These are phyloP conservation scores for Fusarium aywerte DNA, from an alignment of 2,329 filamentous ascomycete species.

Conservation along the genomic window DNA sequence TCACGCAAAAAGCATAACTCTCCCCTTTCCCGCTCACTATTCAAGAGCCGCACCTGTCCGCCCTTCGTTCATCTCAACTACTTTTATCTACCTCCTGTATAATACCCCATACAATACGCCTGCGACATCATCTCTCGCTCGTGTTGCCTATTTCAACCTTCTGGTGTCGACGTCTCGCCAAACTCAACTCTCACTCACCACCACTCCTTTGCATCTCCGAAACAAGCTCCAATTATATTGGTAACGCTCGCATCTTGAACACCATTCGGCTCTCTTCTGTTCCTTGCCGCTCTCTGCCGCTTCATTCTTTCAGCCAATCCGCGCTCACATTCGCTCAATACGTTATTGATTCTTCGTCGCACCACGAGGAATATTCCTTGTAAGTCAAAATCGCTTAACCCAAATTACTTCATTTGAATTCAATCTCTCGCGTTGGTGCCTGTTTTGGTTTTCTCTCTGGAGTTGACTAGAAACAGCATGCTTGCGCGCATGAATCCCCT, in stretches of 20 bases:
- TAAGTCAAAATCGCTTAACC: conserved; percentile 52
- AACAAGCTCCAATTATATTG: conserved; percentile 51
- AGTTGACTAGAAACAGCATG: conserved; percentile 1
- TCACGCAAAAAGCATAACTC: conserved; percentile 41
- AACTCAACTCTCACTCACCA: conserved; percentile 40
- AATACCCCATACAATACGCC: conserved; percentile 34
- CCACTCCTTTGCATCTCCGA: conserved; percentile 45
- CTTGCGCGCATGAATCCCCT: not conserved
- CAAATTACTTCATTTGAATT: conserved; percentile 13
- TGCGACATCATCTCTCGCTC: conserved; percentile 49
- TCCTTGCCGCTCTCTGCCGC: conserved; percentile 34
- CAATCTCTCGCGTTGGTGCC: conserved; percentile 13
- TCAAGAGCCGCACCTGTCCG: conserved; percentile 42
- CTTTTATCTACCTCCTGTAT: not conserved
- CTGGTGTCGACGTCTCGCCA: conserved; percentile 49
- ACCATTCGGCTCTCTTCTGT: conserved; percentile 49
- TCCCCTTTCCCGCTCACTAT: conserved; percentile 30
- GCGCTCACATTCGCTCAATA: conserved; percentile 35
- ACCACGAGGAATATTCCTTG: conserved; percentile 47
- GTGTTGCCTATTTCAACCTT: conserved; percentile 50
- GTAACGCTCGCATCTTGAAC: conserved; percentile 49
- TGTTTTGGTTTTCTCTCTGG: conserved; percentile 4
- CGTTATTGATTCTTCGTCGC: conserved; percentile 40
- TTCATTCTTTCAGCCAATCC: conserved; percentile 34
- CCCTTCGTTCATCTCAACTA: conserved; percentile 22